These are phyloP conservation scores for Kwoniella botswanensis DNA, from an alignment of 768 basidiomycete species.

Conservation along the genomic window DNA sequence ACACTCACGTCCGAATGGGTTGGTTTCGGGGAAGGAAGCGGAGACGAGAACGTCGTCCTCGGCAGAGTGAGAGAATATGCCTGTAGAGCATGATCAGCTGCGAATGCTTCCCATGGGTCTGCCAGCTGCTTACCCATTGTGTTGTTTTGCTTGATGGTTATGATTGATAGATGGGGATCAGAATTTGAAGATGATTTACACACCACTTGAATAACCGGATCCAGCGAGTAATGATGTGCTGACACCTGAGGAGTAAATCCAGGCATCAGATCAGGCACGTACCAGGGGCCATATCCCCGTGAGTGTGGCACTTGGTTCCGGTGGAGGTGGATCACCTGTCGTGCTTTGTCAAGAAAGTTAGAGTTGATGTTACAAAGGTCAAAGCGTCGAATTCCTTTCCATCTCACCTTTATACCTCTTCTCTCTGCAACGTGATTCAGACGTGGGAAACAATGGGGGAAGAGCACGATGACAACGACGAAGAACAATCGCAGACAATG, in stretches of 20 bases:
- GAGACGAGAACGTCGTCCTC: conserved; percentile 50
- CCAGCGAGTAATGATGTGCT: conserved; percentile 9
- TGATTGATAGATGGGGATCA: background rate
- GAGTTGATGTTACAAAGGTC: background rate
- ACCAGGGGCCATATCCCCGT: conserved; percentile 8
- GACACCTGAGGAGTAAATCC: background rate
- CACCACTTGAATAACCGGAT: background rate
- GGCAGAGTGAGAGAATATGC: conserved; percentile 49
- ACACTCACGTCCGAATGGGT: conserved; percentile 55
- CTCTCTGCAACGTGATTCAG: background rate
- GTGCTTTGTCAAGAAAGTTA: background rate
- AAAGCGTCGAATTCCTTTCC: conserved; percentile 6
- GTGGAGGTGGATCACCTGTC: conserved; percentile 2
- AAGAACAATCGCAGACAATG: background rate
- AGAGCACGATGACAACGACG: conserved; percentile 4
- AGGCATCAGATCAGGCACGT: conserved; percentile 12
- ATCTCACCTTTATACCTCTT: background rate
- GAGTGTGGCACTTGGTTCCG: conserved; percentile 3
- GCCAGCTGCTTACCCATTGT: background rate
- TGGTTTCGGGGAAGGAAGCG: conserved; percentile 53
- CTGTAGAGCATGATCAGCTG: conserved; percentile 17
- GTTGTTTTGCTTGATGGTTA: background rate
- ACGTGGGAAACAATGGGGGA: background rate
- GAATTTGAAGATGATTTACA: background rate
- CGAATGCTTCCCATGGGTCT: background rate